A percentile compares a stretch with the other conserved stretches of the same genome.
These are phyloP conservation scores for Clitopilus hobsonii DNA, from an alignment of 768 basidiomycete species.

Conservation along the genomic window DNA sequence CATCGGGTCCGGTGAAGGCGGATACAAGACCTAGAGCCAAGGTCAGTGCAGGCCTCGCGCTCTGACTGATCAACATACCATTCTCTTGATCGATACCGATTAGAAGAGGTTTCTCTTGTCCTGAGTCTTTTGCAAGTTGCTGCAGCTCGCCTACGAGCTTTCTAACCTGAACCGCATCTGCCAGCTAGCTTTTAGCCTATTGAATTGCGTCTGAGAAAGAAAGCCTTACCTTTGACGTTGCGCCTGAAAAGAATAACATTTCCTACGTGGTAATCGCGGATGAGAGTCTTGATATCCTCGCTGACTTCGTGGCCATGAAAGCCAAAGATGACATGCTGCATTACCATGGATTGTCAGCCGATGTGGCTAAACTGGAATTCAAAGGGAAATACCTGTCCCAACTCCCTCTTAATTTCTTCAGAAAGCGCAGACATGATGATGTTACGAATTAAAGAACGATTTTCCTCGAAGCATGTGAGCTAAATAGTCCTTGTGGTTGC, in stretches of 20 bases:
- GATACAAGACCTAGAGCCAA: constrained; percentile 54
- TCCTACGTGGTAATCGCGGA: constrained; percentile 60
- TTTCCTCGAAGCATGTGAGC: not conserved
- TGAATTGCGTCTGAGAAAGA: not conserved
- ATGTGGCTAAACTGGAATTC: not conserved
- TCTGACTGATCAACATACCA: constrained; percentile 28
- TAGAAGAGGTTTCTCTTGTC: constrained; percentile 52
- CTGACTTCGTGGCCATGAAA: constrained; percentile 56
- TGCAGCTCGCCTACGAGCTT: constrained; percentile 47
- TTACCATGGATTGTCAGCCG: not conserved
- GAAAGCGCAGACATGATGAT: constrained; percentile 17
- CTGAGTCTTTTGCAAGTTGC: constrained; percentile 46
- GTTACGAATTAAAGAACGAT: not conserved
- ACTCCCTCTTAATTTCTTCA: constrained; percentile 35
- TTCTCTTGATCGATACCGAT: constrained; percentile 76
- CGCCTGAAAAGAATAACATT: constrained; percentile 67
- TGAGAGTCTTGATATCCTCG: constrained; percentile 49
- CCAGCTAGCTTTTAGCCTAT: constrained; percentile 13
- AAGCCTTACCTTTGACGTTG: constrained; percentile 46
- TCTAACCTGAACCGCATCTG: constrained; percentile 46
- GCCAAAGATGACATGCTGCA: constrained; percentile 67
- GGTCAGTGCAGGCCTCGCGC: not conserved
- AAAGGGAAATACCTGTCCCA: constrained; percentile 35
- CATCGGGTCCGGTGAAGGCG: constrained; percentile 51
- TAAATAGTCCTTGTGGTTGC: not conserved